A percentile compares a stretch with the other conserved stretches of the same genome.
Evolutionary conservation across 2,329 filamentous ascomycete species (phyloP).

Genomic region (Onygenales sp.): DNA sequence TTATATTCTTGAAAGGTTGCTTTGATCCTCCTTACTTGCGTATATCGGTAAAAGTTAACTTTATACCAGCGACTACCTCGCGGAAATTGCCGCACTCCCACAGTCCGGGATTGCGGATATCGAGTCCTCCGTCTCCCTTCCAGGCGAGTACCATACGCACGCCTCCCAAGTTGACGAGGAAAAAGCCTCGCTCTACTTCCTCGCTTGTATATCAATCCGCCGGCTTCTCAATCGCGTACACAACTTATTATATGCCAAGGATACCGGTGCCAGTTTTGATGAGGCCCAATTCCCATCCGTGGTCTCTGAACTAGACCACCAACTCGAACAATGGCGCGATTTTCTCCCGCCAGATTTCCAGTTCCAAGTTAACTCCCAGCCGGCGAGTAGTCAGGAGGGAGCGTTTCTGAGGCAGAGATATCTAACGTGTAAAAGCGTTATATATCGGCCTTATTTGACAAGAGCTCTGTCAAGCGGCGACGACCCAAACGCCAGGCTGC

Average conservation of each 20-base stretch:
- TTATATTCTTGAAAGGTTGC: conserved; percentile 44
- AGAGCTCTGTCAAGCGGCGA: conserved; percentile 38
- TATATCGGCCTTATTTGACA: conserved; percentile 44
- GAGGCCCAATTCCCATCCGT: conserved; percentile 38
- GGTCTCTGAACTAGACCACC: conserved; percentile 29
- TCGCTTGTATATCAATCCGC: conserved; percentile 40
- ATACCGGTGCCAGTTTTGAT: conserved; percentile 37
- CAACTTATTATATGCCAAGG: conserved; percentile 38
- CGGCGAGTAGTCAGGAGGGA: conserved; percentile 32
- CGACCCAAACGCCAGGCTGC: conserved; percentile 14
- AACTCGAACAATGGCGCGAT: conserved; percentile 26
- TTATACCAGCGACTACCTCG: conserved; percentile 39
- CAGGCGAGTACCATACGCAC: conserved; percentile 40
- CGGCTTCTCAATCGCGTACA: conserved; percentile 18
- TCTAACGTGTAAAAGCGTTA: conserved; percentile 43
- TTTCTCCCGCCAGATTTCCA: conserved; percentile 21
- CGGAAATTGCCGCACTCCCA: conserved; percentile 42
- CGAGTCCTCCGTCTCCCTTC: conserved; percentile 42
- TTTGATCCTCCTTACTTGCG: not conserved
- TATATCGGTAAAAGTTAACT: not conserved
- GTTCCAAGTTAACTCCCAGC: conserved; percentile 24
- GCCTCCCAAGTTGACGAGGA: conserved; percentile 30
- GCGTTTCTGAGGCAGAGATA: conserved; percentile 44
- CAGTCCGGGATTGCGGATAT: conserved; percentile 43
- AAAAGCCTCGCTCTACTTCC: conserved; percentile 43